Conservation (phyloP, 1,284 basidiomycete genomes). For the Sporisorium reilianum region DNA sequence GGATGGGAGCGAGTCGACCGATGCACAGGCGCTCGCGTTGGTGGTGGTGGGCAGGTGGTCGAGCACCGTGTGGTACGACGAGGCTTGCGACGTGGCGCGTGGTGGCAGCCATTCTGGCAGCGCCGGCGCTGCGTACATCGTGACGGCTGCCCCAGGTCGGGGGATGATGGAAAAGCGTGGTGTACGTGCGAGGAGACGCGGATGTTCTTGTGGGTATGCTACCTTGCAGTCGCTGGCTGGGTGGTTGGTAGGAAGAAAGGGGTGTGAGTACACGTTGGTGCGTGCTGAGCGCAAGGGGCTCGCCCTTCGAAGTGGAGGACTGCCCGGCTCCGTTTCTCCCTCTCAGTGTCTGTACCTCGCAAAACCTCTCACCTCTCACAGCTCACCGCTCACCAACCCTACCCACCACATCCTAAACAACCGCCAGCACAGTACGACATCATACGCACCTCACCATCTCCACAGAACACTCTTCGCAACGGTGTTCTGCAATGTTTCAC, state of each 20-base stretch:
- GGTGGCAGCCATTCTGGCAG: background rate
- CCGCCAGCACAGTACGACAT: background rate
- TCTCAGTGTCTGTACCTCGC: background rate
- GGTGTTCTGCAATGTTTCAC: no score
- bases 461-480: no score
- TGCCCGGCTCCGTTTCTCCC: background rate
- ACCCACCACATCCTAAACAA: no score
- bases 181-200: background rate
- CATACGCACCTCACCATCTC: background rate
- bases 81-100: conserved; percentile 4
- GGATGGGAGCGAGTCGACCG: conserved; percentile 2
- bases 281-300: conserved; percentile 8
- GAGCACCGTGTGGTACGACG: conserved; percentile 11
- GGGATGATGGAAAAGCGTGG: background rate
- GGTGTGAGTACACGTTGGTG: background rate
- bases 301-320: background rate
- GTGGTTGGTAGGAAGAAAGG: background rate
- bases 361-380: no score
- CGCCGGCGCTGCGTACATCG: conserved; percentile 4
- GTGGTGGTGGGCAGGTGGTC: background rate
- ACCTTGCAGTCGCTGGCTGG: conserved; percentile 2
- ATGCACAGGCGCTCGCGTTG: background rate
- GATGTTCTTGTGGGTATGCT: background rate
- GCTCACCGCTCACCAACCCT: no score
- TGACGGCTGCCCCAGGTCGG: no score